Percentiles rank a stretch among this genome's conserved stretches.
phyloP scores from a whole-genome alignment of 2,329 filamentous ascomycete species.

The Neonectria neomacrospora region DNA sequence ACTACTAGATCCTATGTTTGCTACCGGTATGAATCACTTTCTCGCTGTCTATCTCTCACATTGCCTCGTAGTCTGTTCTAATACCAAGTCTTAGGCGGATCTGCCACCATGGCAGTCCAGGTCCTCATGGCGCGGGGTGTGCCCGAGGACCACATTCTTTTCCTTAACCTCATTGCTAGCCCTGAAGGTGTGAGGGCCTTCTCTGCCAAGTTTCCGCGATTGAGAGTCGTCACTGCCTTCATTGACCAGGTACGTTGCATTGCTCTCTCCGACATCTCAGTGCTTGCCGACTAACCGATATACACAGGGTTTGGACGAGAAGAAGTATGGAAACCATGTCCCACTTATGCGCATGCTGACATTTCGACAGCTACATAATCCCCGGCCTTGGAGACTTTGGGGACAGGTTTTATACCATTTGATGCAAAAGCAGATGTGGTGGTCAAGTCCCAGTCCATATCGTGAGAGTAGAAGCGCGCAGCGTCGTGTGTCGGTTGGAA shows the following conservation, averaged over 20 bases:
- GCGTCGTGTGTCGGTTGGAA: constrained; percentile 30
- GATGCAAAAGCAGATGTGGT: constrained; percentile 37
- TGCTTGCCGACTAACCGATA: constrained; percentile 34
- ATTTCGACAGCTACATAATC: constrained; percentile 81
- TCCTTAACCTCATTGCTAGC: constrained; percentile 97
- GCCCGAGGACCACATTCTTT: constrained; percentile 93
- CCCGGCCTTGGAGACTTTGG: constrained; percentile 96
- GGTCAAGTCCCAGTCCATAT: constrained; percentile 27
- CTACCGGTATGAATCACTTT: constrained; percentile 74
- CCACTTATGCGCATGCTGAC: constrained; percentile 49
- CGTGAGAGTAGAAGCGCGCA: constrained; percentile 24
- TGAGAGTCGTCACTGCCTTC: constrained; percentile 94
- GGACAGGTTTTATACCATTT: constrained; percentile 95
- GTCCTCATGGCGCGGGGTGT: constrained; percentile 91
- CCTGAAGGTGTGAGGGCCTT: constrained; percentile 92
- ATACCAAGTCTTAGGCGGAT: constrained; percentile 72
- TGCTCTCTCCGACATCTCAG: constrained; percentile 6
- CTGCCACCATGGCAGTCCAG: constrained; percentile 96
- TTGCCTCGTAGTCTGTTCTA: constrained; percentile 16
- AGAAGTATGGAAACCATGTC: constrained; percentile 74
- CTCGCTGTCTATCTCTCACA: not conserved
- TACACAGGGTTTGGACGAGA: constrained; percentile 84
- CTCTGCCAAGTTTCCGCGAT: constrained; percentile 85
- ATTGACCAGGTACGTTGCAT: constrained; percentile 75
- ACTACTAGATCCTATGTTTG: constrained; percentile 98